Conservation (phyloP, 2,329 filamentous ascomycete species). For the Cercospora canescens region DNA sequence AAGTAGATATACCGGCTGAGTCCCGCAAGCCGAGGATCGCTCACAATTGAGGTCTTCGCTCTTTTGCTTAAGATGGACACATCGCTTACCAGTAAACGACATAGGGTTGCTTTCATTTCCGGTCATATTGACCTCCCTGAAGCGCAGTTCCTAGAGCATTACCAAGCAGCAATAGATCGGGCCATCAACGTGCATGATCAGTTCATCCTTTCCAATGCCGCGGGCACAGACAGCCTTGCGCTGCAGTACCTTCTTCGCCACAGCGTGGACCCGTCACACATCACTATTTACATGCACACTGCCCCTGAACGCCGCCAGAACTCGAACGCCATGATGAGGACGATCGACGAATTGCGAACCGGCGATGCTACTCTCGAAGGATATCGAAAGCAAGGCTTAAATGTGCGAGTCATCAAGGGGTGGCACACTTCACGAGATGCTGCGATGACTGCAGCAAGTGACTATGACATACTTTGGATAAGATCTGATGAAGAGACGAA, state of each 20-base stretch:
- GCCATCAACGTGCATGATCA: neutral
- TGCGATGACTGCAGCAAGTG: slow-evolving; percentile 2
- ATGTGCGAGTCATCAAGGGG: slow-evolving; percentile 3
- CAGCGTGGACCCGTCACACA: neutral
- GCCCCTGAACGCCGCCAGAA: neutral
- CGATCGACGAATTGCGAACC: neutral
- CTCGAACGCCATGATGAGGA: neutral
- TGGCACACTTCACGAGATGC: slow-evolving; percentile 6
- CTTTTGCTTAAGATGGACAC: neutral
- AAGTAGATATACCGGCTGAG: neutral
- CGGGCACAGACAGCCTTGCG: slow-evolving; percentile 1
- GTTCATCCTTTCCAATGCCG: slow-evolving; percentile 7
- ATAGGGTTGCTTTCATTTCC: slow-evolving; percentile 4
- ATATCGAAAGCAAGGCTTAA: neutral
- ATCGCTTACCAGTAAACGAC: neutral
- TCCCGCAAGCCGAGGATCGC: neutral
- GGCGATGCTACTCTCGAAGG: neutral
- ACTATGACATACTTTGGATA: slow-evolving; percentile 13
- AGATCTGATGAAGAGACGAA: slow-evolving; percentile 8
- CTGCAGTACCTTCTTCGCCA: slow-evolving; percentile 1
- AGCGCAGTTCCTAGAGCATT: neutral
- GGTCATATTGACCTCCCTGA: slow-evolving; percentile 13
- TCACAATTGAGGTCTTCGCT: neutral
- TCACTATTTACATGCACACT: slow-evolving; percentile 3
- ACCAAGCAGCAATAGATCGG: neutral